Conservation (phyloP, 805 yeast species). For the Ogataea paradorogensis region DNA sequence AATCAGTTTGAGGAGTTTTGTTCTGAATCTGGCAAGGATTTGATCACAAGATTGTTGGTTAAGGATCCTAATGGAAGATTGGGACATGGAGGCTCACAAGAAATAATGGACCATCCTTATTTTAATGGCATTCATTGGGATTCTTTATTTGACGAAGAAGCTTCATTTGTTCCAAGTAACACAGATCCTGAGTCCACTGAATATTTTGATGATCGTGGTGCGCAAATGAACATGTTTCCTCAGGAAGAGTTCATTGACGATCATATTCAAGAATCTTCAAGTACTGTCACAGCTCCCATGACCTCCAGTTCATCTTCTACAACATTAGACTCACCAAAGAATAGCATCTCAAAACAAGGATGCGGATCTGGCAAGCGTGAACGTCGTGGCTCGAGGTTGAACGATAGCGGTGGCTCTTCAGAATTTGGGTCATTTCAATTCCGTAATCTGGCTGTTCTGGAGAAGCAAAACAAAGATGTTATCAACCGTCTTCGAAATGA, state of each 20-base stretch:
- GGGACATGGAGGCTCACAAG: constrained; percentile 76
- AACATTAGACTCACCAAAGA: constrained; percentile 29
- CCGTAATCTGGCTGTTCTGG: constrained; percentile 84
- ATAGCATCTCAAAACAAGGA: constrained; percentile 25
- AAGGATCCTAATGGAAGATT: constrained; percentile 65
- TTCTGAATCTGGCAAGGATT: constrained; percentile 66
- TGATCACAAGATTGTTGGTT: constrained; percentile 60
- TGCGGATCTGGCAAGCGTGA: constrained; percentile 53
- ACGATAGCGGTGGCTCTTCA: constrained; percentile 55
- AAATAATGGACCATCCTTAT: constrained; percentile 76
- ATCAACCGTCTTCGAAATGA: constrained; percentile 84
- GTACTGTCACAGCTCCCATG: constrained; percentile 13
- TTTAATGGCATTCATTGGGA: constrained; percentile 76
- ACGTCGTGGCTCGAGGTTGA: constrained; percentile 64
- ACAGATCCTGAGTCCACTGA: constrained; percentile 86
- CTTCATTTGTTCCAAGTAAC: constrained; percentile 77
- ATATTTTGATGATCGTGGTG: constrained; percentile 90
- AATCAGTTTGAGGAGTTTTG: constrained; percentile 54
- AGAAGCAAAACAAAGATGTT: constrained; percentile 90
- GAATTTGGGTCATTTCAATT: constrained; percentile 94
- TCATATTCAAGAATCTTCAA: constrained; percentile 16
- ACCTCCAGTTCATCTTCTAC: constrained; percentile 28
- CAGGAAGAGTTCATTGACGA: constrained; percentile 32
- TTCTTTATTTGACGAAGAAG: constrained; percentile 61
- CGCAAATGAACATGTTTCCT: constrained; percentile 63